Percentiles rank a stretch among this genome's conserved stretches.
Conservation (phyloP, 2,329 filamentous ascomycete genomes). For the Hirsutella thompsonii region DNA sequence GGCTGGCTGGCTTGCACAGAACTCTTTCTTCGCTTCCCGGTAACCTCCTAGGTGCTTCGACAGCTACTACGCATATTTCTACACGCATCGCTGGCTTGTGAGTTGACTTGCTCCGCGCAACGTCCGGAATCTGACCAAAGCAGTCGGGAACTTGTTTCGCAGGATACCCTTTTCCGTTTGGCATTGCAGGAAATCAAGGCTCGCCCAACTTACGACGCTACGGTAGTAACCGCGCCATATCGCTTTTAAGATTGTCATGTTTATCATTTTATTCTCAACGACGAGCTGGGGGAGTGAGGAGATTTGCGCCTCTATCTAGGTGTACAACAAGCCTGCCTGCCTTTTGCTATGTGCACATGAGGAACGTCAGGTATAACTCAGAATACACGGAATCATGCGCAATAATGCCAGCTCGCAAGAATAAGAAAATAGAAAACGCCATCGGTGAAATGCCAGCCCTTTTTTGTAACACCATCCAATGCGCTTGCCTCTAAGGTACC, state of each 20-base stretch:
- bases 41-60: not conserved
- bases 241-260: not conserved
- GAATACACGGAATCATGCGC: not conserved
- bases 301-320: not conserved
- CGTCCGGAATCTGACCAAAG: constrained; percentile 17
- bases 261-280: not conserved
- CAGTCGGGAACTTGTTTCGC: not conserved
- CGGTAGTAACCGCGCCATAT: not conserved
- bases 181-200: not conserved
- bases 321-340: not conserved
- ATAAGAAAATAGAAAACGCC: no score
- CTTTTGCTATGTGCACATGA: not conserved
- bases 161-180: constrained; percentile 4
- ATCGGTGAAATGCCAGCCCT: constrained; percentile 15
- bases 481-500: constrained; percentile 11
- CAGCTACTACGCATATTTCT: not conserved
- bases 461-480: constrained; percentile 24
- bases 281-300: not conserved
- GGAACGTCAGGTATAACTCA: not conserved
- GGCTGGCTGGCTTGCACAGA: no score
- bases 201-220: not conserved
- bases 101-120: constrained; percentile 16
- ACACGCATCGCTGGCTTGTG: constrained; percentile 11
- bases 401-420: constrained; percentile 3
- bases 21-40: no score